Conservation (phyloP, 352 stramenopile species). For the Pythium volutum region DNA sequence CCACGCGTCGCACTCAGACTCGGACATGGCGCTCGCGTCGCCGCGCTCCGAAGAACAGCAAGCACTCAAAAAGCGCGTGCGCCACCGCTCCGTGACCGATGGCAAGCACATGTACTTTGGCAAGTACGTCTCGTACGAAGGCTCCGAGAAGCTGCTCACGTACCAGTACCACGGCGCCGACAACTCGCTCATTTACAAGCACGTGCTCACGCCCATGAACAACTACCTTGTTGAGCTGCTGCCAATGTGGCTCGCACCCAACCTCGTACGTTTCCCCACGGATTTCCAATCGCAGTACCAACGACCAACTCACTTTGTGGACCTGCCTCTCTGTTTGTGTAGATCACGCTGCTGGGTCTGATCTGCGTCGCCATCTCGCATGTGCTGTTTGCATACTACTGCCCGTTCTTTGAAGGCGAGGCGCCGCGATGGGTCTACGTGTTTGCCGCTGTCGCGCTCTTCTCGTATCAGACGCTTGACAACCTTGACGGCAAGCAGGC, state of each 20-base stretch:
- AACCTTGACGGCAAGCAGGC: slow-evolving; percentile 86
- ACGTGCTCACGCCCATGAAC: slow-evolving; percentile 86
- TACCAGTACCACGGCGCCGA: slow-evolving; percentile 86
- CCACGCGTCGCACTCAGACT: slow-evolving; percentile 23
- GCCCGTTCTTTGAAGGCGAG: slow-evolving; percentile 68
- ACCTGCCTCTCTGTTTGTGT: background rate
- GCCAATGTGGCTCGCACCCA: slow-evolving; percentile 78
- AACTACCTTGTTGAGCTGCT: slow-evolving; percentile 73
- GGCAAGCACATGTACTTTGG: slow-evolving; percentile 87
- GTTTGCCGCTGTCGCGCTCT: slow-evolving; percentile 52
- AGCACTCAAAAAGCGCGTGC: slow-evolving; percentile 63
- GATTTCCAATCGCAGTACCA: too few relatives aligned
- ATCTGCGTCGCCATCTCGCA: slow-evolving; percentile 64
- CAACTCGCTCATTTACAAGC: slow-evolving; percentile 87
- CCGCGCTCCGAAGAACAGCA: slow-evolving; percentile 25
- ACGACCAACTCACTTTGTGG: too few relatives aligned
- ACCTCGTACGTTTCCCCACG: slow-evolving; percentile 39
- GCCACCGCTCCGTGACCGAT: slow-evolving; percentile 61
- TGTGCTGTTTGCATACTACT: slow-evolving; percentile 62
- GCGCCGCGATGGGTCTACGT: slow-evolving; percentile 70
- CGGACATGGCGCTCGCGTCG: slow-evolving; percentile 24
- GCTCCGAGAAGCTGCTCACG: slow-evolving; percentile 78
- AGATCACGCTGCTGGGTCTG: slow-evolving; percentile 79
- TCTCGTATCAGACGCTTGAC: slow-evolving; percentile 79
- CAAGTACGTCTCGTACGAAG: slow-evolving; percentile 85